These are phyloP conservation scores for Backusella liffmaniae DNA, from an alignment of 192 early-diverging fungal genomes.

Conservation along the genomic window DNA sequence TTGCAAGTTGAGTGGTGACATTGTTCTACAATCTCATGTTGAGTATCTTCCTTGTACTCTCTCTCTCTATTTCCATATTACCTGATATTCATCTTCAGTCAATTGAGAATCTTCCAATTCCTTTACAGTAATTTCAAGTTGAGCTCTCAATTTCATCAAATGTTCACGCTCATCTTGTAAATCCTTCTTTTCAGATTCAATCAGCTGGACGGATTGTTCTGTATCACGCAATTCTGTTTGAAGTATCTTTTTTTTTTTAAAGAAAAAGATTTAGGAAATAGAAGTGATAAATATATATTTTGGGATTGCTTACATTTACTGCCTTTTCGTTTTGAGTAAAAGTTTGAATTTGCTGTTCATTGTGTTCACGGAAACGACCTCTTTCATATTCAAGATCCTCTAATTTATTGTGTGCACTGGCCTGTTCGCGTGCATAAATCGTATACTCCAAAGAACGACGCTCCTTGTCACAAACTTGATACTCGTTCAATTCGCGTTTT, in stretches of 20 bases:
- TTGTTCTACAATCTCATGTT: conserved; percentile 2
- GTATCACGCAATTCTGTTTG: conserved; percentile 53
- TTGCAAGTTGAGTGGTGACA: conserved; percentile 20
- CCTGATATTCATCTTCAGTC: conserved; percentile 47
- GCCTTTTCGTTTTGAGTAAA: conserved; percentile 22
- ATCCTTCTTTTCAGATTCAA: conserved; percentile 69
- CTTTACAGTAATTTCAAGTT: conserved; percentile 76
- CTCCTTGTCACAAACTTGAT: conserved; percentile 83
- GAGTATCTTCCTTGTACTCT: background rate
- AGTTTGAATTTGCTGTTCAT: conserved; percentile 22
- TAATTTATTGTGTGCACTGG: conserved; percentile 74
- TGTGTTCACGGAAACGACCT: conserved; percentile 41
- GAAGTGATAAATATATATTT: too few relatives aligned
- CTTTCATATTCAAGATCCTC: conserved; percentile 58
- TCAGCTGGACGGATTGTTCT: conserved; percentile 62
- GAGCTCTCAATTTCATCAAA: conserved; percentile 72
- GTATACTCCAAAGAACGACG: conserved; percentile 88
- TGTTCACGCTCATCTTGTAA: conserved; percentile 72
- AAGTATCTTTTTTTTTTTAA: conserved; percentile 31
- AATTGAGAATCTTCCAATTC: conserved; percentile 72
- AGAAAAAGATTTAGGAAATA: background rate
- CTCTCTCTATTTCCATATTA: background rate
- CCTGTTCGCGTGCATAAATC: conserved; percentile 89
- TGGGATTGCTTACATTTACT: conserved; percentile 23
- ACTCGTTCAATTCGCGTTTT: conserved; percentile 90